phyloP scores from a whole-genome alignment of 495 filamentous ascomycete genomes.

The Bacidia gigantensis region DNA sequence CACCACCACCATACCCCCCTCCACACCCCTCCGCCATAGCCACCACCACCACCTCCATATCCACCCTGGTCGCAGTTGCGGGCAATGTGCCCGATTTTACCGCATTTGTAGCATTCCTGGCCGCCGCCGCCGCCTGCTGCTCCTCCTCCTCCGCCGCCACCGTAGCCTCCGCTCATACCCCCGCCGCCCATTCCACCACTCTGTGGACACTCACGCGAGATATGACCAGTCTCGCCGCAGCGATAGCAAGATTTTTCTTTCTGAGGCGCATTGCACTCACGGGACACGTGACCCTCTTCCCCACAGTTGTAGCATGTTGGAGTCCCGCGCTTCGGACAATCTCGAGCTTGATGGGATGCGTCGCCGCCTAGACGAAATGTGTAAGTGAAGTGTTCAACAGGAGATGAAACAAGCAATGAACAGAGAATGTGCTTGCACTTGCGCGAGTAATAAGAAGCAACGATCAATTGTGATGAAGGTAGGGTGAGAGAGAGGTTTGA shows the following conservation, averaged over 20 bases:
- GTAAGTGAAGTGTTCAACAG: constrained; percentile 10
- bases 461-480: too few species aligned
- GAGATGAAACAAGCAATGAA: background rate
- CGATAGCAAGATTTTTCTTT: constrained; percentile 98
- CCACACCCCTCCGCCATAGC: constrained; percentile 34
- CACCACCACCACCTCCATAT: constrained; percentile 33
- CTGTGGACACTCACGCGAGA: constrained; percentile 81
- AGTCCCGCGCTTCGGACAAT: constrained; percentile 87
- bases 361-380: constrained; percentile 47
- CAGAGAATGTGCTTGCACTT: too few species aligned
- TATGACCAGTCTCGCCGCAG: constrained; percentile 76
- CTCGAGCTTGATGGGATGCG: constrained; percentile 71
- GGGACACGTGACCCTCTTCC: constrained; percentile 83
- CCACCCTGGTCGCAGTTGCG: constrained; percentile 76
- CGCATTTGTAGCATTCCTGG: constrained; percentile 98
- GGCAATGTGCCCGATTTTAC: constrained; percentile 91
- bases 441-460: too few species aligned
- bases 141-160: constrained; percentile 29
- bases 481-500: too few species aligned
- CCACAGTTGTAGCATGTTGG: constrained; percentile 87
- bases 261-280: constrained; percentile 76
- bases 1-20: constrained; percentile 29
- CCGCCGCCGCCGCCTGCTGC: constrained; percentile 29
- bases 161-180: constrained; percentile 28
- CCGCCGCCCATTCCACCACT: constrained; percentile 36